Conservation (phyloP, 2,329 filamentous ascomycete genomes). For the Botrytis cinerea region DNA sequence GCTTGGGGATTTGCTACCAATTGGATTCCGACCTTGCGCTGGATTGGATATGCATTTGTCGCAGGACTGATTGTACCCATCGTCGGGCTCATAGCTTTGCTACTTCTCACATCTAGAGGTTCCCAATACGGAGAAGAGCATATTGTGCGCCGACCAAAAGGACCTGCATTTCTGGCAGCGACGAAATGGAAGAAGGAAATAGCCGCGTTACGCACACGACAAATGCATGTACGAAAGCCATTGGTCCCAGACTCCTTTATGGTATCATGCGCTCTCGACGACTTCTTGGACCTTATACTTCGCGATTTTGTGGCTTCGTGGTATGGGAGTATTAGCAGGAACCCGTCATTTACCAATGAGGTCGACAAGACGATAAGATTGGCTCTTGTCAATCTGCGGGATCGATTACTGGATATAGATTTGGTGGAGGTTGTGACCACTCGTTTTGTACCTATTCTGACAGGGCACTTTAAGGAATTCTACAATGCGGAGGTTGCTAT, state of each 20-base stretch:
- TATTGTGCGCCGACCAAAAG: slow-evolving; percentile 47
- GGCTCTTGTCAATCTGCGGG: slow-evolving; percentile 69
- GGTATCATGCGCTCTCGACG: slow-evolving; percentile 79
- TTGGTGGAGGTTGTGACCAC: slow-evolving; percentile 81
- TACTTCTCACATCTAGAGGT: slow-evolving; percentile 63
- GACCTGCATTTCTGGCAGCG: slow-evolving; percentile 61
- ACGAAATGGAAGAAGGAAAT: slow-evolving; percentile 71
- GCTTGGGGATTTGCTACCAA: slow-evolving; percentile 85
- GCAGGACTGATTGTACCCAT: slow-evolving; percentile 62
- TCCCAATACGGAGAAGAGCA: slow-evolving; percentile 46
- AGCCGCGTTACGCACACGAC: slow-evolving; percentile 63
- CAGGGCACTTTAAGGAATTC: slow-evolving; percentile 85
- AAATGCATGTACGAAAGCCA: slow-evolving; percentile 66
- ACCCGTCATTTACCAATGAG: slow-evolving; percentile 78
- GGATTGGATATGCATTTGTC: slow-evolving; percentile 81
- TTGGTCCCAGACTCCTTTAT: slow-evolving; percentile 75
- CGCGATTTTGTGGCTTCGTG: slow-evolving; percentile 86
- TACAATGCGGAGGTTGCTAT: slow-evolving; percentile 86
- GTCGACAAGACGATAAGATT: slow-evolving; percentile 78
- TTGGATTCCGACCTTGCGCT: slow-evolving; percentile 81
- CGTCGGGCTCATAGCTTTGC: slow-evolving; percentile 56
- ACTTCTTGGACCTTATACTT: slow-evolving; percentile 72
- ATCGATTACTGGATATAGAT: slow-evolving; percentile 74
- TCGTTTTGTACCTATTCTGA: slow-evolving; percentile 83
- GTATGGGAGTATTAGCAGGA: slow-evolving; percentile 84